phyloP scores from a whole-genome alignment of 495 filamentous ascomycete species.

The Delitschia confertaspora region DNA sequence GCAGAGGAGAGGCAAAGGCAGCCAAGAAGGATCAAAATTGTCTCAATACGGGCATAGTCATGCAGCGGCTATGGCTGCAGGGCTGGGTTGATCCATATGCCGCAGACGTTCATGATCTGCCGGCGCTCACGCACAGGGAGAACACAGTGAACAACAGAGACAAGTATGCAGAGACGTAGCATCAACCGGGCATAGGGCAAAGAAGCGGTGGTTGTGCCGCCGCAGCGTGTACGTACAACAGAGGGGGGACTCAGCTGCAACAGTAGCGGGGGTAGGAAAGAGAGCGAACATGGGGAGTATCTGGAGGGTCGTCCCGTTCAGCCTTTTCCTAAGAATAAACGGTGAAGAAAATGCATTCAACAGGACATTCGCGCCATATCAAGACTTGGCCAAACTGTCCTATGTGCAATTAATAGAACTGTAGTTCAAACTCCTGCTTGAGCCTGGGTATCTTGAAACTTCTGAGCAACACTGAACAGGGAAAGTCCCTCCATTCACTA shows the following conservation, averaged over 20 bases:
- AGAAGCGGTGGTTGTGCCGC: too few species aligned
- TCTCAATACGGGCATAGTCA: constrained; percentile 7
- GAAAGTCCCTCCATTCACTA: constrained; percentile 1
- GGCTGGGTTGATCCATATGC: constrained; percentile 12
- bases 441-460: constrained; percentile 1
- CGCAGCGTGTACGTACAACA: neutral
- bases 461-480: neutral
- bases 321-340: too few species aligned
- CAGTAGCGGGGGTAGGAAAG: neutral
- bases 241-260: neutral
- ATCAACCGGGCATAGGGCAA: neutral
- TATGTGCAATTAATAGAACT: too few species aligned
- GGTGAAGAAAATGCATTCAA: too few species aligned
- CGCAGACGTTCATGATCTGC: neutral
- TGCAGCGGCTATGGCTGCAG: constrained; percentile 21
- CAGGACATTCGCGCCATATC: too few species aligned
- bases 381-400: too few species aligned
- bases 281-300: neutral
- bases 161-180: neutral
- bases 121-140: neutral
- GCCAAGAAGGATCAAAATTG: constrained; percentile 16
- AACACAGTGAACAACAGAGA: neutral
- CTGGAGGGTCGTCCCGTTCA: neutral
- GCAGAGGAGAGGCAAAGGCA: neutral
- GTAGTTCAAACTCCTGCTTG: too few species aligned